Evolutionary conservation across 1,139 yeast genomes (phyloP).

Genomic region (Yamadazyma atlantica): DNA sequence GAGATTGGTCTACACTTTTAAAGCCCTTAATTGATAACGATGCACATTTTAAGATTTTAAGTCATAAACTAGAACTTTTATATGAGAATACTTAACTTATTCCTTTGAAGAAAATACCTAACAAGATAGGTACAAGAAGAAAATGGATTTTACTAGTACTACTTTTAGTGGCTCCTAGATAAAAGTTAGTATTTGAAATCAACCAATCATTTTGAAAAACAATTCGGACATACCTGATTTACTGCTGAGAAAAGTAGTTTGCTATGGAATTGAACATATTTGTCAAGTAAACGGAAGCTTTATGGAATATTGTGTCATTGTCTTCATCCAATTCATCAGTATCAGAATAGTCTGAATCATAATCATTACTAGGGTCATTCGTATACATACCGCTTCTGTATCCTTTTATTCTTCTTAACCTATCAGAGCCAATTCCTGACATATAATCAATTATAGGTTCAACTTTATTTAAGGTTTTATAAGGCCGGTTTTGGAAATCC

Average conservation of each 20-base stretch:
- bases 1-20: slow-evolving; percentile 32
- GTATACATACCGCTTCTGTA: slow-evolving; percentile 17
- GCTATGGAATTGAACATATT: slow-evolving; percentile 10
- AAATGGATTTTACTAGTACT: too few species aligned
- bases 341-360: slow-evolving; percentile 5
- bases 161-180: too few species aligned
- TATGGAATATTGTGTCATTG: slow-evolving; percentile 6
- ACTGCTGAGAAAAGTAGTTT: slow-evolving; percentile 1
- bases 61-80: slow-evolving; percentile 13
- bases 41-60: slow-evolving; percentile 20
- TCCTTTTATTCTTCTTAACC: slow-evolving; percentile 10
- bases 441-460: slow-evolving; percentile 22
- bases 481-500: slow-evolving; percentile 36
- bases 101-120: too few species aligned
- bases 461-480: slow-evolving; percentile 19
- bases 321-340: slow-evolving; percentile 5
- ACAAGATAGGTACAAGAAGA: too few species aligned
- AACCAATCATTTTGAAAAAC: too few species aligned
- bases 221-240: slow-evolving; percentile 4
- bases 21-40: slow-evolving; percentile 23
- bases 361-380: slow-evolving; percentile 3
- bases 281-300: slow-evolving; percentile 9
- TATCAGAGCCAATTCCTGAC: slow-evolving; percentile 13
- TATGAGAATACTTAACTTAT: slow-evolving; percentile 11
- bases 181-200: slow-evolving; percentile 2